A percentile compares a stretch with the other conserved stretches of the same genome.
Evolutionary conservation across 768 basidiomycete genomes (phyloP).

Genomic region (Trametes villosa): DNA sequence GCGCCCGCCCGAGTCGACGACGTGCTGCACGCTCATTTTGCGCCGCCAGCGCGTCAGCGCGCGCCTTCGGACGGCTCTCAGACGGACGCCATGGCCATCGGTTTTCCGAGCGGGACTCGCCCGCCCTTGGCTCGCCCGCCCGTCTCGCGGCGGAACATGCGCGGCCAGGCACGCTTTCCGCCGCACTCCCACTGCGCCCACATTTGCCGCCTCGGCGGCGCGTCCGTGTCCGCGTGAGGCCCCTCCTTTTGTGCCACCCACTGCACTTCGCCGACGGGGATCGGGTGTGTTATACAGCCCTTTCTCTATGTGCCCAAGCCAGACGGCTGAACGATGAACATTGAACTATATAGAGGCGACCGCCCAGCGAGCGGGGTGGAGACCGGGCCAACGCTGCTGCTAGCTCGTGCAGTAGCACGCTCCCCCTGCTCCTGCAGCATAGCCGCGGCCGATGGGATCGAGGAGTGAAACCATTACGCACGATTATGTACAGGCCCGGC

Average conservation of each 20-base stretch:
- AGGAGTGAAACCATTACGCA: slow-evolving; percentile 16
- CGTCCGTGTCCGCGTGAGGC: slow-evolving; percentile 1
- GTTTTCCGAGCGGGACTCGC: slow-evolving; percentile 8
- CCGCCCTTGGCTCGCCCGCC: not conserved
- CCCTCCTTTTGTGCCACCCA: not conserved
- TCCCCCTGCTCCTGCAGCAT: not conserved
- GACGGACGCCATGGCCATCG: slow-evolving; percentile 1
- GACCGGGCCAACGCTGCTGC: too few species aligned
- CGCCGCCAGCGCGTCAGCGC: not conserved
- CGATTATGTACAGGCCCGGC: slow-evolving; percentile 10
- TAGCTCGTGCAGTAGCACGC: too few species aligned
- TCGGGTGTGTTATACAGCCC: too few species aligned
- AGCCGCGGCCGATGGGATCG: not conserved
- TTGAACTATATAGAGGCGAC: too few species aligned
- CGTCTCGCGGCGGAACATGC: not conserved
- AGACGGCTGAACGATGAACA: too few species aligned
- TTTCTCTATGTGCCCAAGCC: too few species aligned
- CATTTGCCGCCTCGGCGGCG: slow-evolving; percentile 12
- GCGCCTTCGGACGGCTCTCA: slow-evolving; percentile 1
- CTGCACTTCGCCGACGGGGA: too few species aligned
- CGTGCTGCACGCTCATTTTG: not conserved
- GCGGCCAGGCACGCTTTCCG: slow-evolving; percentile 15
- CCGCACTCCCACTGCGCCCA: slow-evolving; percentile 14
- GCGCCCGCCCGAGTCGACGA: not conserved
- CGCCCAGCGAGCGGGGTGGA: too few species aligned